A percentile compares a stretch with the other conserved stretches of the same genome.
Evolutionary conservation across 2,329 filamentous ascomycete genomes (phyloP).

Genomic region (Diaporthe ampelina): DNA sequence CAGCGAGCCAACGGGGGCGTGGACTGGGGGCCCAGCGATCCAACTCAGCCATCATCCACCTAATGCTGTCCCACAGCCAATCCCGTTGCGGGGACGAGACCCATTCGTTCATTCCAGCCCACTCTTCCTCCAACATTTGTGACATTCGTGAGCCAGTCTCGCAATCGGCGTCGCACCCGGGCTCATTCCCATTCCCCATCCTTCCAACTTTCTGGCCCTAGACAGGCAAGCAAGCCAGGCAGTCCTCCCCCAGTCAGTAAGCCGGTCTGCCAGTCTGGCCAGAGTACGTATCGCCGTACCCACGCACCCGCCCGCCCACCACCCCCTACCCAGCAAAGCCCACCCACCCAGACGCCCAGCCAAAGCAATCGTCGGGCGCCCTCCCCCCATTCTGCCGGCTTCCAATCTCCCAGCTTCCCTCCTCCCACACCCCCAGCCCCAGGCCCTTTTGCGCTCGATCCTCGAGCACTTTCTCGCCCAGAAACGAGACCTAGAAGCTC

Average conservation of each 20-base stretch:
- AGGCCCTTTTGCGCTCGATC: conserved; percentile 40
- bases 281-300: conserved; percentile 14
- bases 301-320: conserved; percentile 20
- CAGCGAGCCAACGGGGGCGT: conserved; percentile 20
- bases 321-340: conserved; percentile 24
- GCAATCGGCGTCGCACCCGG: conserved; percentile 38
- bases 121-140: conserved; percentile 33
- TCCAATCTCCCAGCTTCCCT: conserved; percentile 17
- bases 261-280: neutral
- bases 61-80: conserved; percentile 36
- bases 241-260: conserved; percentile 12
- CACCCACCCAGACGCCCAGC: neutral
- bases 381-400: conserved; percentile 35
- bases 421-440: conserved; percentile 23
- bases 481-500: conserved; percentile 34
- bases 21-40: conserved; percentile 22
- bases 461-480: conserved; percentile 36
- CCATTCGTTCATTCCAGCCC: conserved; percentile 35
- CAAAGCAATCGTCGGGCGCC: conserved; percentile 31
- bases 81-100: conserved; percentile 21
- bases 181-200: conserved; percentile 38
- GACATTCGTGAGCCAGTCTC: conserved; percentile 32
- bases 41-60: conserved; percentile 34
- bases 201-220: conserved; percentile 26
- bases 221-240: neutral